These are phyloP conservation scores for Ganoderma lucidum DNA, from an alignment of 1,284 basidiomycete genomes.

Conservation along the genomic window DNA sequence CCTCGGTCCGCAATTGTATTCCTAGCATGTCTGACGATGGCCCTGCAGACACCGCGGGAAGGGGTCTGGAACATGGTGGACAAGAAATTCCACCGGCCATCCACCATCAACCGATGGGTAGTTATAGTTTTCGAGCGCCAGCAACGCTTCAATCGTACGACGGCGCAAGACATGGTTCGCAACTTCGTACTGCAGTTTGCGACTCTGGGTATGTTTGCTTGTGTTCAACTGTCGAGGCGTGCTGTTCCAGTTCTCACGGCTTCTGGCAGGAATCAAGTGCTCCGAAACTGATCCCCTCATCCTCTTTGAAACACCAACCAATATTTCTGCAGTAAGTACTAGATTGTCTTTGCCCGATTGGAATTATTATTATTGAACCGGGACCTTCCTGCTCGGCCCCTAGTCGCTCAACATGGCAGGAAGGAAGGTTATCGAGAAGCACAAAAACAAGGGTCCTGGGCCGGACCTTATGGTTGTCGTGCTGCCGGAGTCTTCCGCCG, in stretches of 20 bases:
- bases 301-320: constrained; percentile 58
- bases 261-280: constrained; percentile 58
- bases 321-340: constrained; percentile 52
- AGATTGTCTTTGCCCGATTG: background rate
- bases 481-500: constrained; percentile 76
- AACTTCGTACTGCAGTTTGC: constrained; percentile 55
- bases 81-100: constrained; percentile 65
- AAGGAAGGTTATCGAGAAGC: constrained; percentile 47
- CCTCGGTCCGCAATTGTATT: background rate
- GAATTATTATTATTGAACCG: background rate
- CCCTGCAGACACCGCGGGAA: constrained; percentile 56
- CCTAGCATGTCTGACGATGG: background rate
- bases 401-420: constrained; percentile 42
- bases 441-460: constrained; percentile 34
- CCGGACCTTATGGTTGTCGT: constrained; percentile 72
- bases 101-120: constrained; percentile 60
- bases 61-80: constrained; percentile 81
- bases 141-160: constrained; percentile 55
- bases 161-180: constrained; percentile 57
- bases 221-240: background rate
- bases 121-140: constrained; percentile 68
- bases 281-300: constrained; percentile 50
- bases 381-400: no score
- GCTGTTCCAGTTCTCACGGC: background rate
- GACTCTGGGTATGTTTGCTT: constrained; percentile 59